Evolutionary conservation across 345 rosid genomes (phyloP).

Genomic region (Adansonia digitata): DNA sequence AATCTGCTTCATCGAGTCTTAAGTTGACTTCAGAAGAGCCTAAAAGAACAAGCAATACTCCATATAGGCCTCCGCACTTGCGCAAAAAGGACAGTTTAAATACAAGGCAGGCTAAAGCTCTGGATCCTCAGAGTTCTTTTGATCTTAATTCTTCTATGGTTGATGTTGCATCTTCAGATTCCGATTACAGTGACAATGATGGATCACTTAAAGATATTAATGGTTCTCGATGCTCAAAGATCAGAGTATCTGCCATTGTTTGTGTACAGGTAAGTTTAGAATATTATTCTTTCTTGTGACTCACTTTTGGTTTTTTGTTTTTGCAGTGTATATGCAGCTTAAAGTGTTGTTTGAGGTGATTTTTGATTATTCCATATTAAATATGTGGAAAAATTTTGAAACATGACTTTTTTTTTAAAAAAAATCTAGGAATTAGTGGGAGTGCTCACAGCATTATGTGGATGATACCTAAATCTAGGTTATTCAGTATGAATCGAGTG

Average conservation of each 20-base stretch:
- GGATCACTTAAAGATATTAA: conserved; percentile 44
- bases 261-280: conserved; percentile 65
- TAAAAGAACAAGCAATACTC: conserved; percentile 33
- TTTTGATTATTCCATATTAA: not conserved
- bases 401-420: not conserved
- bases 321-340: not conserved
- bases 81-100: conserved; percentile 53
- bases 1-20: conserved; percentile 26
- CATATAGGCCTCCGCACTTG: conserved; percentile 90
- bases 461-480: not conserved
- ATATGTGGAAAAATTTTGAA: not conserved
- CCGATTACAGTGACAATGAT: conserved; percentile 86
- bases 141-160: conserved; percentile 42
- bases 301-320: conserved; percentile 1
- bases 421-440: not conserved
- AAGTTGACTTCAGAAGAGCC: conserved; percentile 36
- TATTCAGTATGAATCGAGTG: not conserved
- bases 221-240: conserved; percentile 51
- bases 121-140: conserved; percentile 34
- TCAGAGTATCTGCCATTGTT: conserved; percentile 70
- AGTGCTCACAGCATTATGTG: not conserved
- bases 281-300: conserved; percentile 12
- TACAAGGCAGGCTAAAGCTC: conserved; percentile 33
- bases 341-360: not conserved
- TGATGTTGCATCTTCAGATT: conserved; percentile 69